Conservation (phyloP, 2,329 filamentous ascomycete genomes). For the Hypoxylon sp. region DNA sequence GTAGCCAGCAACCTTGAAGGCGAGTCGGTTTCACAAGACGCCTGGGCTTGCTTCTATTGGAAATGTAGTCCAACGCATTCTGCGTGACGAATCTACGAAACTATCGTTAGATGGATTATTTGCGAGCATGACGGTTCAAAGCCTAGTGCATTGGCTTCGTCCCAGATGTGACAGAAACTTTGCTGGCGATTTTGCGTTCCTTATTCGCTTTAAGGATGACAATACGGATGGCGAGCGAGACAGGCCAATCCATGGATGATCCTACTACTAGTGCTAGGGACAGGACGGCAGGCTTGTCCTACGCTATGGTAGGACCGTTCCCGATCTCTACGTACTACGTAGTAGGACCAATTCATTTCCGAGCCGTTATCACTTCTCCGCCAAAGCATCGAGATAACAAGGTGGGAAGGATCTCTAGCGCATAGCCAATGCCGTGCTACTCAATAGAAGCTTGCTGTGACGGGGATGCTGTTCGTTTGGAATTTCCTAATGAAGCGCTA, state of each 20-base stretch:
- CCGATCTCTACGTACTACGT: background rate
- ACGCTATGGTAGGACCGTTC: background rate
- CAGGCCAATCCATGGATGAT: background rate
- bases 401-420: background rate
- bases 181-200: background rate
- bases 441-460: background rate
- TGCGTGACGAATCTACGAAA: conserved; percentile 3
- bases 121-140: background rate
- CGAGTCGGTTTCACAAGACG: background rate
- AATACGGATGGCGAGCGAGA: too few relatives aligned
- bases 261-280: too few relatives aligned
- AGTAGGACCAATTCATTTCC: background rate
- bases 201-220: too few relatives aligned
- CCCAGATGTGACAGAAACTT: background rate
- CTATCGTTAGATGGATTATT: conserved; percentile 14
- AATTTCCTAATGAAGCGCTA: background rate
- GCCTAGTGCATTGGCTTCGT: background rate
- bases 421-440: background rate
- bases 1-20: background rate
- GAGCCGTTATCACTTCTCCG: too few relatives aligned
- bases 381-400: too few relatives aligned
- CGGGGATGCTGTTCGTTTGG: background rate
- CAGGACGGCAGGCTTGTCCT: too few relatives aligned
- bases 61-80: background rate
- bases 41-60: background rate